Base-by-base conservation (phyloP, 1,284 basidiomycete species). In the Crocinoboletus sp. region DNA sequence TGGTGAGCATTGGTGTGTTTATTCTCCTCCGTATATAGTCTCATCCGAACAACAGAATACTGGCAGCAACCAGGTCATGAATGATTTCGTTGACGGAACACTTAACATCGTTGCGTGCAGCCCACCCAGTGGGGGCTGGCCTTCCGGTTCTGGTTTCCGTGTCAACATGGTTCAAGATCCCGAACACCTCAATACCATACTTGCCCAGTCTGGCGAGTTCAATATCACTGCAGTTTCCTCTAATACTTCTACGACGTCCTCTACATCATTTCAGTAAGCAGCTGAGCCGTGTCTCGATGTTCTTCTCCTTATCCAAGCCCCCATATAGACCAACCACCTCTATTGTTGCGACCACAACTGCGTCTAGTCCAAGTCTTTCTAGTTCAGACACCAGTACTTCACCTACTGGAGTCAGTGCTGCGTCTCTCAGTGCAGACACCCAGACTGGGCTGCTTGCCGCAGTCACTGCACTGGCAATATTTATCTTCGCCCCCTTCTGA, bases 141-240 rank as follows among this genome's bases (percentile, higher is more conserved):
- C 75, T 9, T 48, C 63, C 13, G 81, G 81, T 49, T 44, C 52
- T 22, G 67, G 59, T 41, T 89, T 74, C 76, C 80, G 78, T 44
- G 72, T 92, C 63, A 89, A 90, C 70, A 63, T 92, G 25, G 77
- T 83, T 52, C 55, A 70, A 56, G 69, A 76, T 51, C 52, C 70
- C 5, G 45, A 72, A 22, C 47, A 76, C 36, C 59, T 73, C 15
- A 63, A 67, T 60, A 63, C 65, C 43, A 77, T 89, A 51, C 69
- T 75, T 41, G 84, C 87, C 35, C 85, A 91, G 66, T 89, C 81
- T 15, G 34, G 38, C 13, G 51, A 74, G 41, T 87, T 85, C 60
- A 59, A 59, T 46, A 82, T 90, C 64, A 69, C 62, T 35, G 47
- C 56, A 1, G 48, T 58, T 28, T 54, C 64, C 41, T 57, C 65